Evolutionary conservation across 2,329 filamentous ascomycete species (phyloP).

Genomic region (Blastomyces gilchristii): DNA sequence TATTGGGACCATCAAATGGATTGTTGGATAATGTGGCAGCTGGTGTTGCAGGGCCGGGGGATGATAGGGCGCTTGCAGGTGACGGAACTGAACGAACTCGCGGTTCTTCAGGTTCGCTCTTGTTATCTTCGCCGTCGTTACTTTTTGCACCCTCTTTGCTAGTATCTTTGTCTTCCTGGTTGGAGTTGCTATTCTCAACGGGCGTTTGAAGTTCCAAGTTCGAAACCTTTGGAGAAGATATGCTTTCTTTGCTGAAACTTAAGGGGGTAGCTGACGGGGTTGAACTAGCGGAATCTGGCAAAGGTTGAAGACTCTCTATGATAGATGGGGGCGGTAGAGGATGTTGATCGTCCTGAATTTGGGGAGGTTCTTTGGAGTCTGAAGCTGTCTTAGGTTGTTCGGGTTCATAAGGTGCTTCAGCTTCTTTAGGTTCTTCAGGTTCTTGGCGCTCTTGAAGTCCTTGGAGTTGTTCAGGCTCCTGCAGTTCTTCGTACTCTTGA

Average conservation of each 20-base stretch:
- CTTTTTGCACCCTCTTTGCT: background rate
- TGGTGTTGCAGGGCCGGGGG: conserved; percentile 4
- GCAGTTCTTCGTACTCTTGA: background rate
- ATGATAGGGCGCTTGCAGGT: conserved; percentile 4
- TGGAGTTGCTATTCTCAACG: background rate
- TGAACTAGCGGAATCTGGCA: conserved; percentile 13
- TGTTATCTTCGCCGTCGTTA: conserved; percentile 4
- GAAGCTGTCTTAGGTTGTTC: background rate
- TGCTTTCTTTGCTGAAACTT: conserved; percentile 8
- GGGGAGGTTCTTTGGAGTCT: background rate
- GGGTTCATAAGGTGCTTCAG: background rate
- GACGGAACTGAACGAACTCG: conserved; percentile 1
- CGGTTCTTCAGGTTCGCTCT: conserved; percentile 5
- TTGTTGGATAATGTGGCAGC: conserved; percentile 3
- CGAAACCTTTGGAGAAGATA: conserved; percentile 1
- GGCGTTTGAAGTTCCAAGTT: background rate
- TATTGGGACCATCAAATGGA: conserved; percentile 11
- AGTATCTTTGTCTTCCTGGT: background rate
- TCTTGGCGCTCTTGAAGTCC: background rate
- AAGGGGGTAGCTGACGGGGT: conserved; percentile 11
- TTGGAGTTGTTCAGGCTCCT: conserved; percentile 3
- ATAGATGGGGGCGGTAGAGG: conserved; percentile 10
- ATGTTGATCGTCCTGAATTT: background rate
- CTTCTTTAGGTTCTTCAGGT: background rate
- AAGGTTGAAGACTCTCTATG: conserved; percentile 16